phyloP scores from a whole-genome alignment of 495 filamentous ascomycete species.

The Penicillium coffeae region DNA sequence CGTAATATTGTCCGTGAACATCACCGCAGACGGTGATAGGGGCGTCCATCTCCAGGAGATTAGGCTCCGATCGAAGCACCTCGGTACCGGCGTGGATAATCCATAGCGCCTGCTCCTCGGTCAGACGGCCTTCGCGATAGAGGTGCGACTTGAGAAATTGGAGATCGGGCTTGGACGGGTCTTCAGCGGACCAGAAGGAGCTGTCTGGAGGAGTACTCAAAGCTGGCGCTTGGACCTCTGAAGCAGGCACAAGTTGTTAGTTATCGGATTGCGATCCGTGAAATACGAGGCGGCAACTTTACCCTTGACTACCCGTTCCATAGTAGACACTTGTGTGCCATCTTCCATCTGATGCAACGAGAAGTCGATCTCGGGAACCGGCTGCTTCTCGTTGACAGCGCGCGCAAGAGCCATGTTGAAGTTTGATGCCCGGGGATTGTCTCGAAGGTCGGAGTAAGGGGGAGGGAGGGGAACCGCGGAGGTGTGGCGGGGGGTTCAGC shows the following conservation, averaged over 20 bases:
- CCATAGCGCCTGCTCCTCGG: conserved; percentile 94
- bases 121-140: conserved; percentile 93
- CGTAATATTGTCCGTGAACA: conserved; percentile 97
- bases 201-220: conserved; percentile 85
- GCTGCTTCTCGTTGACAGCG: conserved; percentile 88
- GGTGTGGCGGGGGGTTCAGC: conserved; percentile 16
- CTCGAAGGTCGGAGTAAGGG: conserved; percentile 17
- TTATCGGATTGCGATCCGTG: conserved; percentile 3
- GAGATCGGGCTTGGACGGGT: conserved; percentile 85
- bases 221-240: conserved; percentile 95
- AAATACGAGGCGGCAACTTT: conserved; percentile 16
- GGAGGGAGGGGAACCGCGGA: conserved; percentile 18
- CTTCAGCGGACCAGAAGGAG: conserved; percentile 70
- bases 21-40: conserved; percentile 99
- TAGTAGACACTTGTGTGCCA: conserved; percentile 87
- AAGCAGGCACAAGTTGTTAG: conserved; percentile 13
- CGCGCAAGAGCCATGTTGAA: conserved; percentile 53
- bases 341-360: conserved; percentile 98
- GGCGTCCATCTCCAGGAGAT: conserved; percentile 97
- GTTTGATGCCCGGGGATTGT: background rate
- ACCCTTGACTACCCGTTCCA: conserved; percentile 98
- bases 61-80: conserved; percentile 80
- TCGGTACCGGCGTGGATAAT: conserved; percentile 85
- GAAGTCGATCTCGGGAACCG: conserved; percentile 96
- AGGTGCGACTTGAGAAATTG: conserved; percentile 96